Conservation (phyloP, 225 moss, liverwort and hornwort genomes). For the Pseudoscleropodium purum region DNA sequence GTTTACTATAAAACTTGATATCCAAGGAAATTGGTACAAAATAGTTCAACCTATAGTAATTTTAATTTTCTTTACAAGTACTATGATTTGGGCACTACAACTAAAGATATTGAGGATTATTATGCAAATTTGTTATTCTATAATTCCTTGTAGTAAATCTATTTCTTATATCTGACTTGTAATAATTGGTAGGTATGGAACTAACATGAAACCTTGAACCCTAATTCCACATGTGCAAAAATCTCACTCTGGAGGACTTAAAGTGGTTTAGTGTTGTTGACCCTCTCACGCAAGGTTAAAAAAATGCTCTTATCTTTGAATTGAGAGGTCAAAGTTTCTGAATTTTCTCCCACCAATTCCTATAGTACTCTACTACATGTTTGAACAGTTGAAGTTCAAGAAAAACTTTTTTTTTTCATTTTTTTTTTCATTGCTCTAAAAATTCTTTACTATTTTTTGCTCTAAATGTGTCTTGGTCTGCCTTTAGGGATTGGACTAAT, state of each 20-base stretch:
- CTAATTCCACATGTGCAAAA: accelerated
- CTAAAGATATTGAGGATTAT: not conserved
- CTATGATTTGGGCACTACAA: accelerated
- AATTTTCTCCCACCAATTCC: accelerated
- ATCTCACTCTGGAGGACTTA: no score
- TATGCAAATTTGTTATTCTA: not conserved
- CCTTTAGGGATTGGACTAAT: accelerated
- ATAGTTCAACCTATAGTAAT: accelerated
- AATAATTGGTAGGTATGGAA: not conserved
- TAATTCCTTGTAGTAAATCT: not conserved
- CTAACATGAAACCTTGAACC: accelerated
- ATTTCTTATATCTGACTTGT: not conserved
- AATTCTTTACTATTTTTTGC: not conserved
- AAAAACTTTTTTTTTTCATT: not conserved
- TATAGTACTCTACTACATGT: no score
- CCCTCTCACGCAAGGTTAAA: no score
- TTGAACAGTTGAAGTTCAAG: accelerated
- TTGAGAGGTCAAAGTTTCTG: not conserved
- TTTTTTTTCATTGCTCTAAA: not conserved
- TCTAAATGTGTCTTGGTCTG: accelerated
- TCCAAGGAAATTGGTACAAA: not conserved
- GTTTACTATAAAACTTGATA: not conserved
- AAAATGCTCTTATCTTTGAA: not conserved
- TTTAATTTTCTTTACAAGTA: not conserved
- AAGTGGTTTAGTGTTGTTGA: no score